phyloP scores from a whole-genome alignment of 176 grass and related monocot genomes.

The Rhynchospora pubera region DNA sequence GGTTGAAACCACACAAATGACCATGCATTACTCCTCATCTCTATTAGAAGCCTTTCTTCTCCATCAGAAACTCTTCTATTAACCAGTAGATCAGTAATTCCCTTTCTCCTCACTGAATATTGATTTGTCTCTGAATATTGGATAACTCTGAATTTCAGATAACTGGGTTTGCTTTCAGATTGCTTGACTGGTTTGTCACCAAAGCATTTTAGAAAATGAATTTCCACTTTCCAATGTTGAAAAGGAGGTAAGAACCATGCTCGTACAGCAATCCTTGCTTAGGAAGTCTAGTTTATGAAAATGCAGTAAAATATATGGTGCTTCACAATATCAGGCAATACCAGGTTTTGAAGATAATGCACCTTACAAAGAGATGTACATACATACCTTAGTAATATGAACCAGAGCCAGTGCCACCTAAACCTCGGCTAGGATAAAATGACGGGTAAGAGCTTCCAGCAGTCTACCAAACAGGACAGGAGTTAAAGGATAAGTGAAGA shows the following conservation, averaged over 20 bases:
- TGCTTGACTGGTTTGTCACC: slow-evolving; percentile 10
- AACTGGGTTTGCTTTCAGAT: slow-evolving; percentile 13
- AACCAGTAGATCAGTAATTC: neutral
- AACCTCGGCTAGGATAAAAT: slow-evolving; percentile 21
- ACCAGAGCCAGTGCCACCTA: slow-evolving; percentile 11
- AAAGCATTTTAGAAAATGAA: slow-evolving; percentile 1
- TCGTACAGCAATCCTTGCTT: slow-evolving; percentile 10
- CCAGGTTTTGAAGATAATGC: neutral
- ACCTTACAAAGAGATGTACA: neutral
- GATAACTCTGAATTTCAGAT: slow-evolving; percentile 7
- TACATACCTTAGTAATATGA: slow-evolving; percentile 21
- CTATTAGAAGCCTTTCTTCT: slow-evolving; percentile 15
- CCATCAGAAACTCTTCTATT: neutral
- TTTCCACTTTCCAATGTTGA: slow-evolving; percentile 7
- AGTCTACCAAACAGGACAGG: neutral
- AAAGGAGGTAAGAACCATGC: neutral
- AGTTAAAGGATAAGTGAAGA: neutral
- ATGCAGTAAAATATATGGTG: slow-evolving; percentile 16
- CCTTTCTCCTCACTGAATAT: neutral
- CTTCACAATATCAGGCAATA: slow-evolving; percentile 12
- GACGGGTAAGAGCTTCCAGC: slow-evolving; percentile 9
- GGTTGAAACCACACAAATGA: neutral
- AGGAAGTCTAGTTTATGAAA: neutral
- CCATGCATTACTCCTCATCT: neutral
- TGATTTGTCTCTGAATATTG: slow-evolving; percentile 12